Base-by-base conservation (phyloP, 1,139 yeast genomes). In the Saccharomycopsis hybrid region DNA sequence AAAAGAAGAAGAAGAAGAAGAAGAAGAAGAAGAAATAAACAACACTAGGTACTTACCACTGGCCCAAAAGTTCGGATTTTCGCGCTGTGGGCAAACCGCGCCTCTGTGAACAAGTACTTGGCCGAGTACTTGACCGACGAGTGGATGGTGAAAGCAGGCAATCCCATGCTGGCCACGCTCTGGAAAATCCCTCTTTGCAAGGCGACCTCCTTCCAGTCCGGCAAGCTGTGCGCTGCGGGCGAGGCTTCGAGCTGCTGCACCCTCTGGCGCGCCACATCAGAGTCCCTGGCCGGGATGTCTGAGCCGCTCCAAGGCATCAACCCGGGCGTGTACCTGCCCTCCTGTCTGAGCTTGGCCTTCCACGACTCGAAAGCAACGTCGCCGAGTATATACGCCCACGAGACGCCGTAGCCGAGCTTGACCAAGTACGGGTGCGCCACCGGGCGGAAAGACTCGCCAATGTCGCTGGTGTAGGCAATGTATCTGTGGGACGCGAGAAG, bases 381-480 rank as follows among this genome's bases (percentile, higher is more conserved):
- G n/a, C 90, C 90, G 33, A 82, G 62, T 32, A 86, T 72, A 62
- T 86, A 86, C 1, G 77, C 68, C 95, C 95, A 86, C 3, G 90
- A 82, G 38, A 86, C 67, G 31, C 82, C 88, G 62, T 86, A 86
- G 36, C 92, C 85, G 1, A 78, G 58, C 27, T 70, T 73, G 24
- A 86, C 94, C 36, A 82, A 54, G 40, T 60, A 59, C 1, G 94
- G 90, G 59, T 81, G 85, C 5, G 88, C 92, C 24, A 86, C 85
- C 0, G 95, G 95, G 50, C 95, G 73, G 66, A 86, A 86, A n/a
- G 92, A 84, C 62, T 86, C 95, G 28, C 95, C 95, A 56, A 86
- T 80, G 62, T 86, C 95, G 0, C 92, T 84, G 4, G 95, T 85
- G 65, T 86, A 86, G 2, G 95, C 95, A 29, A 86, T 87, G 61